These are phyloP conservation scores for Dissophora ornata DNA, from an alignment of 192 early-diverging fungal species.

Conservation along the genomic window DNA sequence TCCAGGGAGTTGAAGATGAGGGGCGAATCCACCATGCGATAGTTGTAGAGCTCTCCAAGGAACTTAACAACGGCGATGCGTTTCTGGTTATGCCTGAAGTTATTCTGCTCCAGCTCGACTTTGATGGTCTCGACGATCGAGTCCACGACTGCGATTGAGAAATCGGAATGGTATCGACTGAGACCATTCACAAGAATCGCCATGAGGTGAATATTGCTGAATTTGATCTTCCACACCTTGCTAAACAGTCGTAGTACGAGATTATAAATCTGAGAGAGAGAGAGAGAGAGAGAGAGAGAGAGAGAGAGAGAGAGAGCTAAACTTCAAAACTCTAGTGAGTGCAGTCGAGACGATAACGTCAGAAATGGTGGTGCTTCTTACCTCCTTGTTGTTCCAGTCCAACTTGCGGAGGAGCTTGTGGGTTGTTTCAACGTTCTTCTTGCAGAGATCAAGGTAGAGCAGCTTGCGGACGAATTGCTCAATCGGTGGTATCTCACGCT, in stretches of 20 bases:
- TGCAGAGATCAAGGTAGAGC: constrained; percentile 85
- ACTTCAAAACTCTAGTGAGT: no score
- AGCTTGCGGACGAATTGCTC: constrained; percentile 92
- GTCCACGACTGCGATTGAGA: constrained; percentile 92
- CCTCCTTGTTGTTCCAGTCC: constrained; percentile 81
- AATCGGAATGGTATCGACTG: constrained; percentile 83
- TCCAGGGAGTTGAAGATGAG: constrained; percentile 90
- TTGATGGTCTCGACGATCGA: constrained; percentile 86
- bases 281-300: no score
- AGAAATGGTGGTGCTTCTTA: constrained; percentile 13
- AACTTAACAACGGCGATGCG: constrained; percentile 85
- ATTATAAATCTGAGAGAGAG: constrained; percentile 53
- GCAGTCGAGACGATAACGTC: no score
- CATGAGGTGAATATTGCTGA: constrained; percentile 84
- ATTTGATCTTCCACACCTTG: constrained; percentile 96
- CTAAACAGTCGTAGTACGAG: constrained; percentile 82
- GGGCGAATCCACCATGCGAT: constrained; percentile 82
- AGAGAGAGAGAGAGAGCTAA: constrained; percentile 4
- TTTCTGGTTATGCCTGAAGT: constrained; percentile 93
- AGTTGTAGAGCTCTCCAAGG: constrained; percentile 93
- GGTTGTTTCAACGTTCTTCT: constrained; percentile 76
- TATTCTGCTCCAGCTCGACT: constrained; percentile 91
- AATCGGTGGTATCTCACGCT: constrained; percentile 81
- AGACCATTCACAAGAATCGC: constrained; percentile 85
- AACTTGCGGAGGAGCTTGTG: constrained; percentile 81